phyloP scores from a whole-genome alignment of 192 early-diverging fungal species.

The Pecoramyces ruminantium region DNA sequence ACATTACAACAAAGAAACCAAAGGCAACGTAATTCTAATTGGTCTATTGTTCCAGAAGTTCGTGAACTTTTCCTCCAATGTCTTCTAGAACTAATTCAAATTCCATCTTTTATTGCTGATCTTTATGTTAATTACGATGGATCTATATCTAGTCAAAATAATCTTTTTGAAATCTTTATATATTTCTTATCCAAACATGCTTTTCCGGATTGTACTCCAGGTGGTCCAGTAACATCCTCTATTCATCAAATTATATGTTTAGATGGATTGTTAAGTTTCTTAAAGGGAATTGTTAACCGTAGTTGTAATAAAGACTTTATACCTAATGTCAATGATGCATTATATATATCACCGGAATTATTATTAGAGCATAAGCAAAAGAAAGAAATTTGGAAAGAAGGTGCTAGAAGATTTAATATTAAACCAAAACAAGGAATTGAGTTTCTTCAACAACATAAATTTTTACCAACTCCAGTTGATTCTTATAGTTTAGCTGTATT shows the following conservation, averaged over 20 bases:
- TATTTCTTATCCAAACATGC: slow-evolving; percentile 54
- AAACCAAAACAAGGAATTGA: slow-evolving; percentile 69
- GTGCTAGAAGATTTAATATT: slow-evolving; percentile 68
- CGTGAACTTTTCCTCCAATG: slow-evolving; percentile 52
- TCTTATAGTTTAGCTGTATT: slow-evolving; percentile 52
- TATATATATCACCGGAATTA: slow-evolving; percentile 3
- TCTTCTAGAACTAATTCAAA: slow-evolving; percentile 36
- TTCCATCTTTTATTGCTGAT: slow-evolving; percentile 62
- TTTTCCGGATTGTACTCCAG: slow-evolving; percentile 56
- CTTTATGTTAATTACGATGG: slow-evolving; percentile 93
- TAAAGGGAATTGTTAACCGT: slow-evolving; percentile 52
- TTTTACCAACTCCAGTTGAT: slow-evolving; percentile 23
- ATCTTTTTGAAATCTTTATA: slow-evolving; percentile 77
- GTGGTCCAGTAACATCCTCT: slow-evolving; percentile 21
- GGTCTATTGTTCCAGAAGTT: slow-evolving; percentile 51
- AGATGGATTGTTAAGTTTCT: slow-evolving; percentile 52
- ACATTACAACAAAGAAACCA: slow-evolving; percentile 1
- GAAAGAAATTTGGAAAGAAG: slow-evolving; percentile 66
- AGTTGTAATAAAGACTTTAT: background rate
- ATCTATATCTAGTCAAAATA: slow-evolving; percentile 49
- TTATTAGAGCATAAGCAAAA: slow-evolving; percentile 33
- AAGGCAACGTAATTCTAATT: background rate
- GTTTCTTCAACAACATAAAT: slow-evolving; percentile 49
- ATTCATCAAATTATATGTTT: slow-evolving; percentile 50
- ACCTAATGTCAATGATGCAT: background rate